phyloP scores from a whole-genome alignment of 139 green algal species.

The Trebouxia sp. region DNA sequence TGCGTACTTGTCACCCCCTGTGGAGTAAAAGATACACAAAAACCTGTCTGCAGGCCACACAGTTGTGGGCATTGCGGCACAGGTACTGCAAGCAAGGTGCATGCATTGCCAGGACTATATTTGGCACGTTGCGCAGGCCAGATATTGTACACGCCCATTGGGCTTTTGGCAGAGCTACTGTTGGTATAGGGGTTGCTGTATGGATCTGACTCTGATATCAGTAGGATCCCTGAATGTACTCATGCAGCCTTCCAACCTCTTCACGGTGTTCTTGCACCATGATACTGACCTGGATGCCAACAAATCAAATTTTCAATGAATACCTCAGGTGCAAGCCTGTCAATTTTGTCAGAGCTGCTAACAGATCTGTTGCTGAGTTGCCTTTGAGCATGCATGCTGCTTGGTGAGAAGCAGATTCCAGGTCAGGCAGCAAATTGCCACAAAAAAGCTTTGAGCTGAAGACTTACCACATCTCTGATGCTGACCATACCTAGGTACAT shows the following conservation, averaged over 20 bases:
- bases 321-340: no score
- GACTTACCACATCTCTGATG: conserved; percentile 60
- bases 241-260: conserved; percentile 56
- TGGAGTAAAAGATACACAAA: not conserved
- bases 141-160: conserved; percentile 4
- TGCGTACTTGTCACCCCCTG: not conserved
- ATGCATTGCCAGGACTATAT: not conserved
- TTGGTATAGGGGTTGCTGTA: not conserved
- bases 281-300: conserved; percentile 33
- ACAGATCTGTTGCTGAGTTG: no score
- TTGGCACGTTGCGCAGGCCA: not conserved
- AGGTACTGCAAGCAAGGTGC: not conserved
- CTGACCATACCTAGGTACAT: conserved; percentile 61
- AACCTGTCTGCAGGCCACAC: not conserved
- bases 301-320: no score
- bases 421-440: not conserved
- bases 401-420: no score
- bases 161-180: not conserved
- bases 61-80: not conserved
- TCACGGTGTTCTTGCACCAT: conserved; percentile 65
- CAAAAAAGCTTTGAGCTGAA: no score
- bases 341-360: no score
- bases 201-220: not conserved
- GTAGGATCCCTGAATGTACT: conserved; percentile 58
- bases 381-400: no score